Evolutionary conservation across 2,329 filamentous ascomycete species (phyloP), one percentile per base, ranked within the genome.

Genomic region (Aspergillus sp.): DNA sequence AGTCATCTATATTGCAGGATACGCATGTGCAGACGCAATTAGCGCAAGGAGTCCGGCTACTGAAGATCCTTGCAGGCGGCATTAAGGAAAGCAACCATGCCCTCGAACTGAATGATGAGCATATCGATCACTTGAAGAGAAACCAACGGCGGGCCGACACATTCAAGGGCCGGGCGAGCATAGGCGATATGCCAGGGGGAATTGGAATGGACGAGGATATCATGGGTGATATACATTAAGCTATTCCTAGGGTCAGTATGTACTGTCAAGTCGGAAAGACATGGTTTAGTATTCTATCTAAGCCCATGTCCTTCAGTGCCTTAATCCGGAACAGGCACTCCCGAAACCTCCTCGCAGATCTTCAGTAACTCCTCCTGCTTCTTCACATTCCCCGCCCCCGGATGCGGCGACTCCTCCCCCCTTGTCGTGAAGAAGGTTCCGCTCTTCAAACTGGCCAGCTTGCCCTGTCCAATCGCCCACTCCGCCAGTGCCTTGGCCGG

Each of bases 21-120:
- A 39, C 42, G 15, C 35, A 49, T 19, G 49, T 63, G 20, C 48
- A 59, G 30, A 30, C 43, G 52, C 64, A 64, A 24, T 56, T 80
- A 6, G 56, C 64, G 26, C 52, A 56, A 25, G 72, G 74, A 48
- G 69, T 66, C 19, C 44, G 56, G 26, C 67, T 67, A 16, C 68
- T 76, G 2, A 62, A 68, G 32, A 45, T 49, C 6, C 61, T 80
- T 4, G 63, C 69, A 13, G 57, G 63, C 14, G 66, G 69, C 42
- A 61, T 77, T 27, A 64, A 66, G 42, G 66, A 71, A 37, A 68
- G 67, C 11, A 74, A 78, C 40, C 63, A 67, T 33, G 69, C 67
- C 12, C 49, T 80, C 30, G 71, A 69, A 26, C 51, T 80, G 26
- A 72, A 65, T 34, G 72, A 69, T 44, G 75, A 80, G 48, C 75